Evolutionary conservation across 345 rosid species (phyloP).

Genomic region (Schrenkiella parvula): DNA sequence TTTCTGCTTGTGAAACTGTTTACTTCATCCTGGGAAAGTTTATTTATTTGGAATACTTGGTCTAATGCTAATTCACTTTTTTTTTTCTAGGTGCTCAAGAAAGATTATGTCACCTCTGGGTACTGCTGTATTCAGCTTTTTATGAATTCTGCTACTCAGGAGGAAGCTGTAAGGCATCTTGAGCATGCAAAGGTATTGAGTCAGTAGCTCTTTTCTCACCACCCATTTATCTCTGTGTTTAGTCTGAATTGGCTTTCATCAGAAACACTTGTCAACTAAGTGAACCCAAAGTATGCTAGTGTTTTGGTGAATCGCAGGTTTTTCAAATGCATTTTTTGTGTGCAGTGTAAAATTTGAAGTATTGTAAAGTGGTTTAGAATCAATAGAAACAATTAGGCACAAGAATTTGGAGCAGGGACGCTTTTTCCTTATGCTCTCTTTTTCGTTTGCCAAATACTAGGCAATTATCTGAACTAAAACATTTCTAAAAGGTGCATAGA

Average conservation of each 20-base stretch:
- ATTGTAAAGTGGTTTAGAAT: slow-evolving; percentile 5
- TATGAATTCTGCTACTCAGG: slow-evolving; percentile 83
- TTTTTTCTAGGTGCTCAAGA: slow-evolving; percentile 72
- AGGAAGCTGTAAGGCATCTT: slow-evolving; percentile 89
- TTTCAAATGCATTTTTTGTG: not conserved
- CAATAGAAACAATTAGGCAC: not conserved
- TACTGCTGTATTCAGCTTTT: slow-evolving; percentile 91
- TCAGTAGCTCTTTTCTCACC: not conserved
- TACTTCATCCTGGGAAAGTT: not conserved
- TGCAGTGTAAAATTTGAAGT: not conserved
- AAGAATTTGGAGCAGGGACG: too few relatives aligned
- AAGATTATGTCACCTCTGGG: slow-evolving; percentile 94
- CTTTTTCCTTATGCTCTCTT: not conserved
- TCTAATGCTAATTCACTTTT: not conserved
- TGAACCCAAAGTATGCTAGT: not conserved
- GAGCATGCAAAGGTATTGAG: slow-evolving; percentile 79
- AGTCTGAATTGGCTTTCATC: too few relatives aligned
- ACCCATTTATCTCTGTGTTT: slow-evolving; percentile 17
- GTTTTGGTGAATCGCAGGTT: not conserved
- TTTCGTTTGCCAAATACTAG: not conserved
- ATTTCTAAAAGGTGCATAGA: not conserved
- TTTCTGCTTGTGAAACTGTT: slow-evolving; percentile 6
- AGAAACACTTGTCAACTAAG: not conserved
- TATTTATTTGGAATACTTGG: slow-evolving; percentile 2
- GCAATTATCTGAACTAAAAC: not conserved